Base-by-base conservation (phyloP, 2,329 filamentous ascomycete species). In the Penicillium hordei region DNA sequence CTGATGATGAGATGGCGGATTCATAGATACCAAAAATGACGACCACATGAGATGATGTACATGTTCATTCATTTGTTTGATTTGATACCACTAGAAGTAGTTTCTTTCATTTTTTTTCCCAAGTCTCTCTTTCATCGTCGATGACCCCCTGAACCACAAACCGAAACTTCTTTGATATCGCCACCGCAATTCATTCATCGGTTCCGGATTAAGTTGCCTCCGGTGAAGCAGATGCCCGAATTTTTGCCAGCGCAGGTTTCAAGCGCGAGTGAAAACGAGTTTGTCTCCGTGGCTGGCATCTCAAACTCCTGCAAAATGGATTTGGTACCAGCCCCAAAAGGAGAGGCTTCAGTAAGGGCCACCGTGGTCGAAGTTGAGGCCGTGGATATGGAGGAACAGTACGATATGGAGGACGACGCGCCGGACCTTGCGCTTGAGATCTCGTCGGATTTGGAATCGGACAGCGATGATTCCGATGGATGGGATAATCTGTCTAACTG, bases 401-500 rank as follows among this genome's bases (percentile, higher is more conserved):
- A 50, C 61, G 63, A 60, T 55, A 60, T 60, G 43, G 61, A 62
- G 46, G 60, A 65, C 52, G 60, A 68, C 52, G 60, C 65, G 52
- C 71, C 69, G 59, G 64, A 61, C 38, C 59, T 65, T 52, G 65
- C 70, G 53, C 56, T 71, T 52, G 67, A 71, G 27, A 69, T 73
- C 55, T 68, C 71, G 49, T 75, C 72, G 15, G 70, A 75, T 34
- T 68, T 68, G 48, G 72, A 74, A 55, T 67, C 69, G 9, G 69
- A 73, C 39, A 73, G 74, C 56, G 73, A 75, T 53, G 70, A 66
- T 56, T 71, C 70, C 38, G 75, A 75, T 33, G 68, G 81, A 13
- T 88, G 85, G 85, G 86, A 88, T 65, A 83, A 81, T 6, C 83
- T 87, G 62, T 88, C 85, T 27, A 73, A 89, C 2, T 86, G 86